phyloP scores from a whole-genome alignment of 73 alveolate species.

The Paramecium octaurelia region DNA sequence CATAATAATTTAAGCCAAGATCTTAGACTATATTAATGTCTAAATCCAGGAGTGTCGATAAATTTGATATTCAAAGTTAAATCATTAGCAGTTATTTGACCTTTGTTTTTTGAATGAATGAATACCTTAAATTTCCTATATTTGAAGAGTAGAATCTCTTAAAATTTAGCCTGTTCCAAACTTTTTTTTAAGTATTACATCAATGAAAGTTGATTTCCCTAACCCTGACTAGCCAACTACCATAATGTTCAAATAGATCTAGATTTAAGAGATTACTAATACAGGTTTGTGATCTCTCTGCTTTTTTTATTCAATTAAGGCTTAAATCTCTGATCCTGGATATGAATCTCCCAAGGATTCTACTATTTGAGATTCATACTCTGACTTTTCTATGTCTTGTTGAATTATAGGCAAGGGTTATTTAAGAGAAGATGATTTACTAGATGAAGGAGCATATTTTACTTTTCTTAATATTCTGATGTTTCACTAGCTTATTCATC shows the following conservation, averaged over 20 bases:
- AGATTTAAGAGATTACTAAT: background rate
- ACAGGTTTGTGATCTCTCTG: background rate
- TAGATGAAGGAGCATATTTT: background rate
- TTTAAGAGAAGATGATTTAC: background rate
- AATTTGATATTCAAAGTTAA: background rate
- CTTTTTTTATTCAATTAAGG: background rate
- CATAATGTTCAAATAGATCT: constrained; percentile 50
- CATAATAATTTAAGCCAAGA: constrained; percentile 1
- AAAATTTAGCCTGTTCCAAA: background rate
- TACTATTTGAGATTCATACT: constrained; percentile 19
- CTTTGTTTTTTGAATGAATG: background rate
- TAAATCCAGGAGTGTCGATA: constrained; percentile 46
- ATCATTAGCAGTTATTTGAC: background rate
- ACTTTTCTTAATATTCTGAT: constrained; percentile 34
- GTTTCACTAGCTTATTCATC: constrained; percentile 23
- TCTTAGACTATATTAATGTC: background rate
- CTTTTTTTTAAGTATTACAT: constrained; percentile 39
- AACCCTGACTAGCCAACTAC: constrained; percentile 54
- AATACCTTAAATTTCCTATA: background rate
- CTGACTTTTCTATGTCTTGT: background rate
- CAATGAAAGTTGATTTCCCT: constrained; percentile 59
- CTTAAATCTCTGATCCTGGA: constrained; percentile 28
- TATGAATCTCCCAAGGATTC: constrained; percentile 5
- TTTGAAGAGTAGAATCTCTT: constrained; percentile 16
- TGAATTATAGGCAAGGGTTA: background rate